These are phyloP conservation scores for Suillus lakei DNA, from an alignment of 768 basidiomycete species.

Conservation along the genomic window DNA sequence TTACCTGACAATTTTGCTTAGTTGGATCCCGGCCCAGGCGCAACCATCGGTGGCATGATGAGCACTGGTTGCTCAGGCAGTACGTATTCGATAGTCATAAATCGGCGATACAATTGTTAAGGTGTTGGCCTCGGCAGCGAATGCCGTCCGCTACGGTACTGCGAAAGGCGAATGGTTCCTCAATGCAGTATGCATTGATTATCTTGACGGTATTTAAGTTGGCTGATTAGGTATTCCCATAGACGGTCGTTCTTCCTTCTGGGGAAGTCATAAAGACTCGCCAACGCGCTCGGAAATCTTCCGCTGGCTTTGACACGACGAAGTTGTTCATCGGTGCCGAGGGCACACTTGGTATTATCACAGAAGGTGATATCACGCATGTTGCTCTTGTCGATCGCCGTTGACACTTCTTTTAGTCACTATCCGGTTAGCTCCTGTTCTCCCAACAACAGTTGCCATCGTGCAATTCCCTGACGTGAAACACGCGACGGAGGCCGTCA, in stretches of 20 bases:
- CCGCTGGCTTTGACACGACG: slow-evolving; percentile 85
- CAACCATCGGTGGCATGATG: slow-evolving; percentile 86
- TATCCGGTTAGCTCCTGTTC: slow-evolving; percentile 75
- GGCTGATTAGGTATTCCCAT: slow-evolving; percentile 5
- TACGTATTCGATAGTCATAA: slow-evolving; percentile 32
- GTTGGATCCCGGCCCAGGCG: slow-evolving; percentile 80
- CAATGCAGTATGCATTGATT: slow-evolving; percentile 59
- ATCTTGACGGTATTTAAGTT: neutral
- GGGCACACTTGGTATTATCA: slow-evolving; percentile 85
- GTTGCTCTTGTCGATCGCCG: neutral
- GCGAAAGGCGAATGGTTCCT: slow-evolving; percentile 92
- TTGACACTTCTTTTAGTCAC: slow-evolving; percentile 57
- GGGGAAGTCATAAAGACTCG: slow-evolving; percentile 93
- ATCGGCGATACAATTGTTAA: neutral
- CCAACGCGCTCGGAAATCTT: slow-evolving; percentile 76
- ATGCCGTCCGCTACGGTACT: slow-evolving; percentile 86
- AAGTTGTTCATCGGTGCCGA: slow-evolving; percentile 88
- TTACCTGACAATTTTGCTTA: slow-evolving; percentile 27
- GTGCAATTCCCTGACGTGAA: slow-evolving; percentile 81
- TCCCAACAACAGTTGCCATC: slow-evolving; percentile 84
- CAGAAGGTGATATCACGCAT: slow-evolving; percentile 59
- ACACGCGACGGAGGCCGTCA: slow-evolving; percentile 74
- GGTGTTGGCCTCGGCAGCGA: slow-evolving; percentile 46
- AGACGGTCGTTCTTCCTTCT: slow-evolving; percentile 89
- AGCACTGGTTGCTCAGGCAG: slow-evolving; percentile 89